These are phyloP conservation scores for Aegle marmelos DNA, from an alignment of 345 rosid species.

Conservation along the genomic window DNA sequence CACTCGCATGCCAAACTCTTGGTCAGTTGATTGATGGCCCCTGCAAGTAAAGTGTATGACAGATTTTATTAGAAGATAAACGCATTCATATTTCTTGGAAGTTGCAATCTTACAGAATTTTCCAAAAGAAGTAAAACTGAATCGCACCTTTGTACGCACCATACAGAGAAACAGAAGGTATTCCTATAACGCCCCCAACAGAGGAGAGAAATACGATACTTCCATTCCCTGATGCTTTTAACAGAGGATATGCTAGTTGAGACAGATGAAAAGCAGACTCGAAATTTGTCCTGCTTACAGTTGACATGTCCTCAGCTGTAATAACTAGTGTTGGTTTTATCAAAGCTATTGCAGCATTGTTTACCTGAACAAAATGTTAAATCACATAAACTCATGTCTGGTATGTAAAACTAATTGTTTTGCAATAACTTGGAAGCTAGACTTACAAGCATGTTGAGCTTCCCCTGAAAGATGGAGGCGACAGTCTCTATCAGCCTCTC, in stretches of 20 bases:
- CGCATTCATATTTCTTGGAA: not conserved
- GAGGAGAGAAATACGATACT: slow-evolving; percentile 25
- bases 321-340: not conserved
- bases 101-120: not conserved
- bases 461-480: slow-evolving; percentile 41
- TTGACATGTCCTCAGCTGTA: slow-evolving; percentile 2
- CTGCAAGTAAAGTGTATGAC: slow-evolving; percentile 15
- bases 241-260: slow-evolving; percentile 45
- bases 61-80: not conserved
- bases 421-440: not conserved
- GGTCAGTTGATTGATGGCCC: slow-evolving; percentile 45
- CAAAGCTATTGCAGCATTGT: not conserved
- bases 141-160: not conserved
- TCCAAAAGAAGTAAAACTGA: not conserved
- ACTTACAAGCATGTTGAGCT: slow-evolving; percentile 57
- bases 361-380: not conserved
- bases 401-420: not conserved
- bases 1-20: slow-evolving; percentile 53
- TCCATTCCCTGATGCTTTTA: slow-evolving; percentile 47
- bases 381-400: not conserved
- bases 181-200: not conserved
- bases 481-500: slow-evolving; percentile 43
- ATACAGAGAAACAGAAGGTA: not conserved
- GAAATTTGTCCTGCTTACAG: not conserved
- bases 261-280: slow-evolving; percentile 18